phyloP scores from a whole-genome alignment of 805 yeast species.

The Ogataea zsoltii region DNA sequence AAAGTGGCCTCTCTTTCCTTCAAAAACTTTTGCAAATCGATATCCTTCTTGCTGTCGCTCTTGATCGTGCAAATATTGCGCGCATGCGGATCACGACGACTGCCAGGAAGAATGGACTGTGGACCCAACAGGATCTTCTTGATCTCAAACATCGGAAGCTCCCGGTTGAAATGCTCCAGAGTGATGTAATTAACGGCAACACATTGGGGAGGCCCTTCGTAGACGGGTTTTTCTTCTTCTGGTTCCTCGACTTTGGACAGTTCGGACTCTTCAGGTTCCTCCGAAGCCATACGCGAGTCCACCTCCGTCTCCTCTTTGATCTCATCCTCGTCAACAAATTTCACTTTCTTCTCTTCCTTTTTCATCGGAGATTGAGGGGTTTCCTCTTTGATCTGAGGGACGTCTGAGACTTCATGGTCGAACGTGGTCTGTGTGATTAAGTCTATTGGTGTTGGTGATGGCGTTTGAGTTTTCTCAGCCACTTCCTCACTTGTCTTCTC shows the following conservation, averaged over 20 bases:
- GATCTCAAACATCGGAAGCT: constrained; percentile 32
- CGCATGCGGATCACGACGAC: constrained; percentile 53
- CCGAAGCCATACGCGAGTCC: not conserved
- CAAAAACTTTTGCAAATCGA: constrained; percentile 27
- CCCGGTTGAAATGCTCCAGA: constrained; percentile 47
- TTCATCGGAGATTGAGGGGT: not conserved
- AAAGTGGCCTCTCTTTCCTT: constrained; percentile 34
- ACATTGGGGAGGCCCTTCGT: constrained; percentile 70
- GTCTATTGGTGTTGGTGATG: too few relatives aligned
- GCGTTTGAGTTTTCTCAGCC: too few relatives aligned
- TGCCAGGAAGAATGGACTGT: constrained; percentile 52
- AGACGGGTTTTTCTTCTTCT: constrained; percentile 24
- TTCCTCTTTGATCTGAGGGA: too few relatives aligned
- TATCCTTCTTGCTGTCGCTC: constrained; percentile 28
- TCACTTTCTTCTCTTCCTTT: constrained; percentile 16
- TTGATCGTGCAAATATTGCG: constrained; percentile 40
- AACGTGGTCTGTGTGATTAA: too few relatives aligned
- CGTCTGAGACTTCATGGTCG: too few relatives aligned
- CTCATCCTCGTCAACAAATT: constrained; percentile 17
- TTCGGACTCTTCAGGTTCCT: constrained; percentile 1
- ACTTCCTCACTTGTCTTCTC: too few relatives aligned
- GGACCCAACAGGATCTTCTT: constrained; percentile 57
- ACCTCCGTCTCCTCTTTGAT: constrained; percentile 4
- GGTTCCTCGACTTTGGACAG: not conserved
- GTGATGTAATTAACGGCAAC: constrained; percentile 57